A percentile compares a stretch with the other conserved stretches of the same genome.
phyloP scores from a whole-genome alignment of 2,329 filamentous ascomycete species.

The Xylariaceae sp. region DNA sequence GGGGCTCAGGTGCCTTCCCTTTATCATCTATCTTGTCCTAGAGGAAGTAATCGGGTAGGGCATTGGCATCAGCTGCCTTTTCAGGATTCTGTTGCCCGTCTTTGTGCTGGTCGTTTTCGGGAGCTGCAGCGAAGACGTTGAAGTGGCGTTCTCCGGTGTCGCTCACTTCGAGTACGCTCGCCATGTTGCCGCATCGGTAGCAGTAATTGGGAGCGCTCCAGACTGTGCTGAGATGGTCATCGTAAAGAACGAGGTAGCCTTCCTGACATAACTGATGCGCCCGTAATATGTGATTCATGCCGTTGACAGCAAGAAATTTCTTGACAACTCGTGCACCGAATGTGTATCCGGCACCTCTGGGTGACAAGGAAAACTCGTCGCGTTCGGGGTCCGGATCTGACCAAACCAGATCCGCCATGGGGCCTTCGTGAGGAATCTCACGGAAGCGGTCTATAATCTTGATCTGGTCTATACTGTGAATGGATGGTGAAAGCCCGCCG shows the following conservation, averaged over 20 bases:
- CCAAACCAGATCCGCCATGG: constrained; percentile 99
- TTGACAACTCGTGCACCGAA: constrained; percentile 97
- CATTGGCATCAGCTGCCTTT: constrained; percentile 59
- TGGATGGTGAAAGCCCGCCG: constrained; percentile 80
- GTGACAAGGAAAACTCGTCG: constrained; percentile 93
- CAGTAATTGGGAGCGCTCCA: constrained; percentile 98
- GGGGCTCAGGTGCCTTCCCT: too few species aligned
- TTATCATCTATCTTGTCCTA: constrained; percentile 36
- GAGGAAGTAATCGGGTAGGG: constrained; percentile 69
- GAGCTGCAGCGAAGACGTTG: constrained; percentile 95
- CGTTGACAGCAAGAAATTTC: constrained; percentile 96
- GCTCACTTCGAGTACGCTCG: constrained; percentile 92
- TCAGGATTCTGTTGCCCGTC: constrained; percentile 76
- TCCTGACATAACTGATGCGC: constrained; percentile 99
- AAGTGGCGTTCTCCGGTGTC: constrained; percentile 91
- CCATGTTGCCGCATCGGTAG: constrained; percentile 94
- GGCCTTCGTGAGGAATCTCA: constrained; percentile 96
- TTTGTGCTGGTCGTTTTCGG: constrained; percentile 89
- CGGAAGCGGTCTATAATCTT: constrained; percentile 99
- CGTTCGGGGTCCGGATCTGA: constrained; percentile 96
- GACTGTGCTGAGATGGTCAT: constrained; percentile 89
- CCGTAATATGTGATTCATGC: constrained; percentile 94
- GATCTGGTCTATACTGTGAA: constrained; percentile 98
- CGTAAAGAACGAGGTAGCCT: constrained; percentile 94
- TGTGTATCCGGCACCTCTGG: constrained; percentile 91